Conservation (phyloP, 2,329 filamentous ascomycete genomes). For the Corynespora cassiicola region DNA sequence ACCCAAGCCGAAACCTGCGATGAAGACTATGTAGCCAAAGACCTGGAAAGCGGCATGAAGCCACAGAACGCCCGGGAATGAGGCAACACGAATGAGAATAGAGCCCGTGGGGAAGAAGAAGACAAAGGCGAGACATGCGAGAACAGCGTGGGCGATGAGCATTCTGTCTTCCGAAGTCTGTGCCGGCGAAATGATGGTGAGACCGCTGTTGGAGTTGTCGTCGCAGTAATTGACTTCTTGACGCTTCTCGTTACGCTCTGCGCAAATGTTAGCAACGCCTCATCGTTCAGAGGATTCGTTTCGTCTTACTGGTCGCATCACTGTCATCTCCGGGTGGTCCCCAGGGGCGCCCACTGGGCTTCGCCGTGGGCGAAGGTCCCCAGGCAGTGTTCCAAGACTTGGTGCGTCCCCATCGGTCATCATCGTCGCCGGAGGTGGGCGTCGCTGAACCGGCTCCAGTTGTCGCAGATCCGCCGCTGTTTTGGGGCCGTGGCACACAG, state of each 20-base stretch:
- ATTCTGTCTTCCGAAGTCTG: conserved; percentile 42
- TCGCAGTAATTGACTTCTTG: conserved; percentile 38
- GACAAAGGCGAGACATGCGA: conserved; percentile 53
- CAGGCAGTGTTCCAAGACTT: conserved; percentile 9
- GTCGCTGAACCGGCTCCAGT: conserved; percentile 10
- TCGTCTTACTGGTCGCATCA: conserved; percentile 6
- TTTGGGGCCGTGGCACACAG: conserved; percentile 35
- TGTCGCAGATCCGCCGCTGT: conserved; percentile 16
- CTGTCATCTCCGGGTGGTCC: conserved; percentile 5
- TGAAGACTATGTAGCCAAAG: conserved; percentile 55
- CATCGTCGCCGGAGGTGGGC: conserved; percentile 9
- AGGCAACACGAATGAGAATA: conserved; percentile 51
- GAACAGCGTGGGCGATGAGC: conserved; percentile 51
- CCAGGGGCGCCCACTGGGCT: conserved; percentile 26
- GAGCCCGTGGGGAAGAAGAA: conserved; percentile 53
- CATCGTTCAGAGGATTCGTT: not conserved
- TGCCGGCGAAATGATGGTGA: too few relatives aligned
- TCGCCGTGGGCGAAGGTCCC: conserved; percentile 18
- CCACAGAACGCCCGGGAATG: conserved; percentile 52
- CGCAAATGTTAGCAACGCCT: conserved; percentile 1
- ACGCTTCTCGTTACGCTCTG: conserved; percentile 20
- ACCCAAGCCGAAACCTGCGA: conserved; percentile 59
- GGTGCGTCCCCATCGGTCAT: conserved; percentile 7
- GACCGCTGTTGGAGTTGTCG: conserved; percentile 24
- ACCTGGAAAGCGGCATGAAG: conserved; percentile 56